phyloP scores from a whole-genome alignment of 2,329 filamentous ascomycete species.

The Aspergillus nomiae region DNA sequence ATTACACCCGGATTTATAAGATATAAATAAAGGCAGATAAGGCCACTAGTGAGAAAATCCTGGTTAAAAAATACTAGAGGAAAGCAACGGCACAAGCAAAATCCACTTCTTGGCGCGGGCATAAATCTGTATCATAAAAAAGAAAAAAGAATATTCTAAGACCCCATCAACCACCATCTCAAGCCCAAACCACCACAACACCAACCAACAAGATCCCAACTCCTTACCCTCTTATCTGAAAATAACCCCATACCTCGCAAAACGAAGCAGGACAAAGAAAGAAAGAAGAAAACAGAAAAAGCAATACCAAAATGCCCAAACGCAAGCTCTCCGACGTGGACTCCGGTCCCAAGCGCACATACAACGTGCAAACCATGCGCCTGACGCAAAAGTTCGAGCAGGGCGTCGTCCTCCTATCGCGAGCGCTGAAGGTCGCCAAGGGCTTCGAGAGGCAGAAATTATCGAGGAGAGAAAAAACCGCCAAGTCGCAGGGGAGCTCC shows the following conservation, averaged over 20 bases:
- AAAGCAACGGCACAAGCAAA: not conserved
- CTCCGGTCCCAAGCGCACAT: conserved; percentile 22
- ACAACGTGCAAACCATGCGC: conserved; percentile 36
- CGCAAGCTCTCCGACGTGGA: conserved; percentile 41
- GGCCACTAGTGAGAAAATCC: not conserved
- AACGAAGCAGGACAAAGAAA: not conserved
- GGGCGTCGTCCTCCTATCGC: conserved; percentile 52
- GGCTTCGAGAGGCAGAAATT: conserved; percentile 67
- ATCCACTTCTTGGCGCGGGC: conserved; percentile 12
- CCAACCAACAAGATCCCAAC: not conserved
- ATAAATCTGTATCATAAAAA: not conserved
- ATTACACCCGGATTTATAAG: not conserved
- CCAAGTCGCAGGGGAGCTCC: conserved; percentile 47
- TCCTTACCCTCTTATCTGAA: not conserved
- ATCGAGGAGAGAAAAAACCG: conserved; percentile 59
- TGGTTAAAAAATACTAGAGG: not conserved
- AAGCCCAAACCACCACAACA: too few relatives aligned
- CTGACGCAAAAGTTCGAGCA: conserved; percentile 52
- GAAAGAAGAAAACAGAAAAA: not conserved
- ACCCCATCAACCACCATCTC: not conserved
- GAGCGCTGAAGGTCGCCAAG: conserved; percentile 59
- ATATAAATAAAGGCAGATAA: not conserved
- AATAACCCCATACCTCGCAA: not conserved
- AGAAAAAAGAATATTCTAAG: not conserved
- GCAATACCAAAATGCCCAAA: conserved; percentile 38